Evolutionary conservation across 495 filamentous ascomycete genomes (phyloP), one percentile per base, ranked within the genome.

Genomic region (Pseudomonodictys pantanalensis): DNA sequence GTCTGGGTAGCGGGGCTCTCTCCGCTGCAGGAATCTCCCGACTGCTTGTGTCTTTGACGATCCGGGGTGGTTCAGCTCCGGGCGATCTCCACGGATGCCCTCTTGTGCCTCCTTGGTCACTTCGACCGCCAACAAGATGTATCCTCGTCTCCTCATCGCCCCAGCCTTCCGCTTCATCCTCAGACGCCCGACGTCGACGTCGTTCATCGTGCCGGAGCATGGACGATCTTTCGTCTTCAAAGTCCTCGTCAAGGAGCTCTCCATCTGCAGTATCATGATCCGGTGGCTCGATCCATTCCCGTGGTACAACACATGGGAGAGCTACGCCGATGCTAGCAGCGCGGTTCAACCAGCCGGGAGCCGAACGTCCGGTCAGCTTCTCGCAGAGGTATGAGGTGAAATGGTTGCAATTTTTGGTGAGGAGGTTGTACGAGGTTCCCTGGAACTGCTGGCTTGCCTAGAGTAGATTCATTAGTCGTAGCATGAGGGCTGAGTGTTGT

Each of bases 331-430:
- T 87, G 54, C 77, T 82, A 2, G 88, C 89, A 0, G 89, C 89
- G n/a, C 89, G 79, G 69, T 92, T 92, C 28, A 92, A 69, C 81
- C 86, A 92, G 2, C 68, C 72, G 0, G 89, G 89, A 1, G 83
- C 87, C 0, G 80, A 73, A 28, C 78, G 75, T 2, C 81, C 78
- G 2, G 85, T 90, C 39, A 92, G 73, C 60, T 78, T 76, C 63
- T 82, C 71, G 68, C 85, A 88, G 26, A 92, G 78, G 47, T 86
- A 77, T 24, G 78, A 79, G 9, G 89, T 89, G 71, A 91, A 91
- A 66, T 91, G 88, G 64, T 92, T 91, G 76, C 89, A 92, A 68
- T 92, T 92, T 44, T 81, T 81, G 22, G 83, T 88, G 24, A 92
- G 77, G 6, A 92, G 77, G 62, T 90, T 90, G 69, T 92, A 92